Base-by-base conservation (phyloP, 495 filamentous ascomycete genomes). In the Daldinia loculata region DNA sequence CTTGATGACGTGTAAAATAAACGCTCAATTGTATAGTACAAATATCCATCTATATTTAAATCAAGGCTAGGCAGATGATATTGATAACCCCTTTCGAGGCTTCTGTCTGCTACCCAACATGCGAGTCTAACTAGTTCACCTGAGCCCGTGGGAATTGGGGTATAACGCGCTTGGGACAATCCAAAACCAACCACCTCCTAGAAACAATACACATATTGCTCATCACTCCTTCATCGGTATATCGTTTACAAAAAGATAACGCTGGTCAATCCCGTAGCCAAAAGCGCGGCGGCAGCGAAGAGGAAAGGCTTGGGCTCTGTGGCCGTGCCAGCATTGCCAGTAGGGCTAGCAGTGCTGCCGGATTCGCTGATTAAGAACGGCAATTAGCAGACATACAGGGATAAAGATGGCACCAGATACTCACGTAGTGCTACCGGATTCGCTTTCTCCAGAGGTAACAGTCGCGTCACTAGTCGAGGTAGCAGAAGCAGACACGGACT, bases 181-280 rank as follows among this genome's bases (percentile, higher is more conserved):
- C 17, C 52, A 52, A 69, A 34, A 62, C n/a, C 41, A 62, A 57
- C 50, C 26, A 15, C 36, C 63, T 60, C 50, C 30, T 59, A 26
- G 34, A 30, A 43, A 17, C 53, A 30, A 56, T 29, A 30, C 24
- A 61, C 51, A 59, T 3, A 63, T 27, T 36, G 26, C 48, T 34
- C 43, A n/a, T 39, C 36, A 39, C 29, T 15, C 53, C 29, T 32
- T 50, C 56, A 29, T 45, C 55, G 22, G 19, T 17, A 66, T 19
- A 29, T 59, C 29, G 11, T 63, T 63, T 72, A 75, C 69, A 75
- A 51, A 27, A 72, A 69, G 19, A 75, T 17, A 12, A 75, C 62
- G 41, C 69, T 69, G n/a, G 66, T 67, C 61, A 75, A 60, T 30
- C 73, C 73, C 8, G 66, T 69, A 51, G 69, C 73, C 22, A 75